Evolutionary conservation across 768 basidiomycete genomes (phyloP), one percentile per base, ranked within the genome.

Genomic region (Phanerochaete carnosa): DNA sequence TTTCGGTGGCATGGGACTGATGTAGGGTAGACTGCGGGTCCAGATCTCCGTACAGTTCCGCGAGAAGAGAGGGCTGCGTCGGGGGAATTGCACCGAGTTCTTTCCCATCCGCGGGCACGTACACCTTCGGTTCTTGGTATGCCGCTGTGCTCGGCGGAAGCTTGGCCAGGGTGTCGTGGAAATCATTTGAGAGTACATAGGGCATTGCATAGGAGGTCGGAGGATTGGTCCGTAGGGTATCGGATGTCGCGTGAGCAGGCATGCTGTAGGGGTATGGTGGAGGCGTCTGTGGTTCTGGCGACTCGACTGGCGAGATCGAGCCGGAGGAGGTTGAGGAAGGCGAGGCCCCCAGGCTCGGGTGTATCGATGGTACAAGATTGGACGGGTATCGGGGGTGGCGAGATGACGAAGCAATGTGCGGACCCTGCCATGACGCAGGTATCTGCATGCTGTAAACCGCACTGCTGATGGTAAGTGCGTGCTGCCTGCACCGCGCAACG

Each of bases 401-500:
- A 37, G 33, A 35, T 13, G 59, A 37, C 23, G 51, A 32, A 11
- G 29, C 51, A 28, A 53, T 39, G 16, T 39, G 51, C 3, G 45
- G 33, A 6, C 46, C n/a, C 47, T 50, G 57, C 58, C 25, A 26
- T 35, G 51, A 35, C 28, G 59, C 35, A 47, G 22, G 55, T 26
- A 30, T 25, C 9, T 45, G 53, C 13, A 22, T 28, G 30, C 52
- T 25, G 37, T n/a, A 45, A 25, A 19, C 22, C 16, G 28, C 23
- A 28, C 70, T 66, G 39, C 79, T 71, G 45, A 47, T 52, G 68
- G 63, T 46, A 66, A 16, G 3, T 8, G 39, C 39, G 39, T 43
- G 39, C 68, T 64, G 13, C 70, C 62, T 69, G 4, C 53, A 75
- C 59, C 22, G 67, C 25, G 52, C 69, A 12, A 62, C 28, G 32